Evolutionary conservation across 2,329 filamentous ascomycete genomes (phyloP), one percentile per base, ranked within the genome.

Genomic region (Epichloe sylvatica): DNA sequence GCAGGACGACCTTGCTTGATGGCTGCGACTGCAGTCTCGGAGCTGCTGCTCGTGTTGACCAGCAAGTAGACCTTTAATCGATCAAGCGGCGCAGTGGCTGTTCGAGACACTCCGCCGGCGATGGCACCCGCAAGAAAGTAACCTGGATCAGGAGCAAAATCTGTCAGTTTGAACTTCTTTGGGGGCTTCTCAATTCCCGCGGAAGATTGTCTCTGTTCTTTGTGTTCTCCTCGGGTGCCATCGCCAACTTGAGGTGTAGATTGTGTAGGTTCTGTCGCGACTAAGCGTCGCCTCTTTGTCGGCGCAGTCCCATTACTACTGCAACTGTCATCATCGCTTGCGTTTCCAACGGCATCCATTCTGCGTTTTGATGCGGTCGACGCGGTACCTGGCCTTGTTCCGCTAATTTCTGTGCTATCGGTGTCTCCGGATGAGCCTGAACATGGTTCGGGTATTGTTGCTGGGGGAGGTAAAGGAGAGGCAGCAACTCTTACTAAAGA

Each of bases 21-120:
- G 13, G 85, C 83, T 50, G 76, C 68, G 43, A 83, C 66, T 9
- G 80, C 79, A 51, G 78, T 74, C 58, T 73, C 70, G 56, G 77
- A 39, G 47, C 59, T 53, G 53, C 47, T 60, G 44, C 53, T 75
- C 51, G 88, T 94, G 67, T 94, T 91, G 48, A 94, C 91, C 60
- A 98, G 92, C 48, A 98, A 79, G 66, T 94, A 97, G 56, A 98
- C 92, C 71, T 97, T 97, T 52, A 98, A 75, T 59, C 92, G 88
- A 71, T 98, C 92, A 67, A 98, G 82, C 52, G 92, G 92, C 53
- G 92, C 92, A 58, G 92, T 98, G 55, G 87, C 85, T 63, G 92
- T 97, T 64, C 92, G 84, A 64, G 91, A 97, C 60, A 96, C 83
- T 66, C 89, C 91, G 65, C 92, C 92, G 65, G 91, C 89, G 64